Conservation (phyloP, 1,284 basidiomycete genomes). For the Boletellus sp. region DNA sequence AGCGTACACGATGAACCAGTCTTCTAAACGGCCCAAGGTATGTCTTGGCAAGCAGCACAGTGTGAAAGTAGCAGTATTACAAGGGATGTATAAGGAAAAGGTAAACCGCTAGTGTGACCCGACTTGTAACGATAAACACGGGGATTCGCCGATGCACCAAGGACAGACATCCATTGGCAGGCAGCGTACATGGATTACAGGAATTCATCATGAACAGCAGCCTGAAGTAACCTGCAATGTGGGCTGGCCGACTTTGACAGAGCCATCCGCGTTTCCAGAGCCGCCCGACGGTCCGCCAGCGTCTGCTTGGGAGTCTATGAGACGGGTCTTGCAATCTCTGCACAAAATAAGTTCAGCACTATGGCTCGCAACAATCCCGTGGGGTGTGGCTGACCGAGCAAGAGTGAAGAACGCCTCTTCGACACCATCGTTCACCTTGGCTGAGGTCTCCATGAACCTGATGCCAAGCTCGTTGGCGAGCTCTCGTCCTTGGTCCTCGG, state of each 20-base stretch:
- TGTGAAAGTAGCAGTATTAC: slow-evolving; percentile 20
- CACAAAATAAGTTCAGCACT: not conserved
- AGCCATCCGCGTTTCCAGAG: slow-evolving; percentile 44
- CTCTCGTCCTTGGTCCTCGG: slow-evolving; percentile 79
- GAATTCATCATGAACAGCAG: slow-evolving; percentile 59
- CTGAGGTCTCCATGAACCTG: slow-evolving; percentile 97
- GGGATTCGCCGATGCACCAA: slow-evolving; percentile 5
- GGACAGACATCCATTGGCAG: slow-evolving; percentile 1
- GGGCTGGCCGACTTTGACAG: slow-evolving; percentile 66
- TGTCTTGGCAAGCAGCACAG: slow-evolving; percentile 1
- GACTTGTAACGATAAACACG: slow-evolving; percentile 7
- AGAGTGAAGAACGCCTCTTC: slow-evolving; percentile 99
- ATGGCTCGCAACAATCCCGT: not conserved
- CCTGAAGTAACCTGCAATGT: slow-evolving; percentile 39
- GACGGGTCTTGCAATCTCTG: slow-evolving; percentile 94
- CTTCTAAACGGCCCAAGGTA: not conserved
- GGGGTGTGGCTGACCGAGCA: slow-evolving; percentile 65
- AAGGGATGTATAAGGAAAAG: slow-evolving; percentile 13
- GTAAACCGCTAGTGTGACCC: slow-evolving; percentile 12
- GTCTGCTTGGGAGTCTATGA: slow-evolving; percentile 92
- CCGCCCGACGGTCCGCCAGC: slow-evolving; percentile 45
- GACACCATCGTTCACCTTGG: slow-evolving; percentile 96
- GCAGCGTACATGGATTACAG: slow-evolving; percentile 7
- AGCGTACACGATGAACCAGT: no score
- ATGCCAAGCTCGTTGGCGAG: slow-evolving; percentile 89